phyloP scores from a whole-genome alignment of 192 early-diverging fungal species.

The Coemansia sp. region DNA sequence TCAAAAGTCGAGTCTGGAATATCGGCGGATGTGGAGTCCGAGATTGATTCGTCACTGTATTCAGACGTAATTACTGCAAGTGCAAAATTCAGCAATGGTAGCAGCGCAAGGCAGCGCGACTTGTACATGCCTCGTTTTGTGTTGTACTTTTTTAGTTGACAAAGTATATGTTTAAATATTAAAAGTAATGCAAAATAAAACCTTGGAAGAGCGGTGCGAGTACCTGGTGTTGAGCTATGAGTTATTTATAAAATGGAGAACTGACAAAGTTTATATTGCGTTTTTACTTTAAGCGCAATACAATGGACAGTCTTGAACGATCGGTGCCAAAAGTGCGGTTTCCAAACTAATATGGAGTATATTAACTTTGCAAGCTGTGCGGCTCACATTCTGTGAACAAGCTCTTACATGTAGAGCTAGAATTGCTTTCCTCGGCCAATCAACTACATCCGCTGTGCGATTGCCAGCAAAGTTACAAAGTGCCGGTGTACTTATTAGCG shows the following conservation, averaged over 20 bases:
- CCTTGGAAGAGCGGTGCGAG: not conserved
- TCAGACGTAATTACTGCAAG: not conserved
- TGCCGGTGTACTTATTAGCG: not conserved
- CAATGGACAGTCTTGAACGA: not conserved
- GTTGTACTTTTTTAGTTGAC: not conserved
- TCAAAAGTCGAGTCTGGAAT: not conserved
- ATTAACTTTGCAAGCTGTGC: not conserved
- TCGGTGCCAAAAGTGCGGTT: not conserved
- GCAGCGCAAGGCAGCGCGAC: conserved; percentile 6
- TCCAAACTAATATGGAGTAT: not conserved
- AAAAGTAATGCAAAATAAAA: not conserved
- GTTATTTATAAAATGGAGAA: not conserved
- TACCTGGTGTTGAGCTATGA: not conserved
- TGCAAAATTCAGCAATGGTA: conserved; percentile 9
- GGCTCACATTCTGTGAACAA: not conserved
- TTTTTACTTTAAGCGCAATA: not conserved
- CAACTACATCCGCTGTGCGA: not conserved
- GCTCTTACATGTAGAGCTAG: not conserved
- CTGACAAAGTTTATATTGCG: not conserved
- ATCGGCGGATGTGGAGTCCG: not conserved
- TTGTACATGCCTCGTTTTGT: conserved; percentile 2
- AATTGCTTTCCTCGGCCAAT: not conserved
- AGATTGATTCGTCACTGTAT: not conserved
- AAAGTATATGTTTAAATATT: not conserved
- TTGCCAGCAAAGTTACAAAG: not conserved